Evolutionary conservation across 1,139 yeast genomes (phyloP).

Genomic region (Scheffersomyces insectosa): DNA sequence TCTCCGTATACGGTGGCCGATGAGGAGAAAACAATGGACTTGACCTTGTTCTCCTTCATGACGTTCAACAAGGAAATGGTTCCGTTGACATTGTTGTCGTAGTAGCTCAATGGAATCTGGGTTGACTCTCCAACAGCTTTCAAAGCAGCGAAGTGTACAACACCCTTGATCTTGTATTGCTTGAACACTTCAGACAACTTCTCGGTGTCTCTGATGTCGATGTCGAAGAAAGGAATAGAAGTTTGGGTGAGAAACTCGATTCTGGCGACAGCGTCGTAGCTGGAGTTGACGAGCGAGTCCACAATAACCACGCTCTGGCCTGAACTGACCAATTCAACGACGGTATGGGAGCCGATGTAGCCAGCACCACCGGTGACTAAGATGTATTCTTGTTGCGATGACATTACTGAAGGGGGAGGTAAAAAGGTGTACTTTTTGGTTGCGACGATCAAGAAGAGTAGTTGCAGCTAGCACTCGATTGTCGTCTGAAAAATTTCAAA

Average conservation of each 20-base stretch:
- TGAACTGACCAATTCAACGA: conserved; percentile 60
- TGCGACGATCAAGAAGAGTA: too few relatives aligned
- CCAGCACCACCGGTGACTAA: conserved; percentile 89
- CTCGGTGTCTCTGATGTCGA: conserved; percentile 57
- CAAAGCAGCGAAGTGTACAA: conserved; percentile 83
- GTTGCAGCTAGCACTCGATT: too few relatives aligned
- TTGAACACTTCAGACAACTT: conserved; percentile 51
- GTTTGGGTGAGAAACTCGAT: conserved; percentile 55
- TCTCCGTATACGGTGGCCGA: conserved; percentile 88
- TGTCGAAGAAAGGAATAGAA: conserved; percentile 57
- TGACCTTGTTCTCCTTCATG: conserved; percentile 48
- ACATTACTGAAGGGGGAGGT: neutral
- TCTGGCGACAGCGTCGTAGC: conserved; percentile 67
- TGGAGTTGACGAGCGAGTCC: conserved; percentile 70
- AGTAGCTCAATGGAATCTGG: conserved; percentile 67
- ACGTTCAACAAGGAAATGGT: conserved; percentile 59
- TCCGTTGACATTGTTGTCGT: conserved; percentile 69
- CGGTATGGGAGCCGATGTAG: conserved; percentile 83
- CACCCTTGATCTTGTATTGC: conserved; percentile 55
- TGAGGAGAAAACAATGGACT: conserved; percentile 71
- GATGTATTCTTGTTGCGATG: conserved; percentile 32
- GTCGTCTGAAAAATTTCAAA: too few relatives aligned
- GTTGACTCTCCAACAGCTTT: conserved; percentile 87
- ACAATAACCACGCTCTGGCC: conserved; percentile 71
- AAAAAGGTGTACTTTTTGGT: too few relatives aligned